Conservation (phyloP, 257 asterid species). For the Petrea volubilis region DNA sequence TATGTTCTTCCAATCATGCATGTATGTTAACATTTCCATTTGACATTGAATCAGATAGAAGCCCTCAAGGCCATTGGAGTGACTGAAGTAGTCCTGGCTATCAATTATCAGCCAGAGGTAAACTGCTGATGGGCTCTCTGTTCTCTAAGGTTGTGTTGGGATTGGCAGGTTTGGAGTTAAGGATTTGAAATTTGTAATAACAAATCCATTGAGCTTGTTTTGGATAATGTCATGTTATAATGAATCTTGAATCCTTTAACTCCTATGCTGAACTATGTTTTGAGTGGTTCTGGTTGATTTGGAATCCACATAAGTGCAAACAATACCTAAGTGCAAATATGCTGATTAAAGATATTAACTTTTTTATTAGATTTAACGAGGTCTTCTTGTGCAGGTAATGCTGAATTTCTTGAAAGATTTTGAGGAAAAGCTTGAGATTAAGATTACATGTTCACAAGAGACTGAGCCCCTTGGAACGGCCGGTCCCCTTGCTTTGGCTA, state of each 20-base stretch:
- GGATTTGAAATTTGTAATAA: too few relatives aligned
- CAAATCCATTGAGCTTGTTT: too few relatives aligned
- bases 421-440: constrained; percentile 88
- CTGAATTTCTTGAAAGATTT: constrained; percentile 91
- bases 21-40: constrained; percentile 23
- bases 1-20: constrained; percentile 12
- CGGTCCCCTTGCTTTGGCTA: constrained; percentile 97
- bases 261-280: too few relatives aligned
- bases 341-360: too few relatives aligned
- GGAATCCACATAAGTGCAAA: too few relatives aligned
- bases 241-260: too few relatives aligned
- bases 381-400: constrained; percentile 60
- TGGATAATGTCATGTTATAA: too few relatives aligned
- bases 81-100: constrained; percentile 92
- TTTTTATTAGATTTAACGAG: constrained; percentile 2
- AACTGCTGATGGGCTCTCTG: constrained; percentile 4
- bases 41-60: constrained; percentile 59
- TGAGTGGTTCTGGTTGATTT: too few relatives aligned
- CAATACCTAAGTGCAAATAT: too few relatives aligned
- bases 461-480: constrained; percentile 99
- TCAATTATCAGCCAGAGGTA: constrained; percentile 98
- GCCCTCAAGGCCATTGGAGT: constrained; percentile 93
- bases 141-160: too few relatives aligned
- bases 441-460: constrained; percentile 94
- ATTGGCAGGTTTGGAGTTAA: too few relatives aligned